phyloP scores from a whole-genome alignment of 352 stramenopile genomes.

The Phytophthora chlamydospora region DNA sequence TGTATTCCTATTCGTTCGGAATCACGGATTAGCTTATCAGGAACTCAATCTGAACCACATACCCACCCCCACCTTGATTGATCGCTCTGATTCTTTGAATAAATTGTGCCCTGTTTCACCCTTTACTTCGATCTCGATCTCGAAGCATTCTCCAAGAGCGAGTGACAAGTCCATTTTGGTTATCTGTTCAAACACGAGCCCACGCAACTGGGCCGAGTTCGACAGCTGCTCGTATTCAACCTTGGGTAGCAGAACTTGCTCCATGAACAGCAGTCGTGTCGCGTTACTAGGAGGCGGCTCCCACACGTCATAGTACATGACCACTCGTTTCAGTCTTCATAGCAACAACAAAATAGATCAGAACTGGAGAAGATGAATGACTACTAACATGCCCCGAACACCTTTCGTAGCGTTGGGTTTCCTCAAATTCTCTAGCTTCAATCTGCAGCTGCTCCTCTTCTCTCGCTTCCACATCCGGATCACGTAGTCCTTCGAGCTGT shows the following conservation, averaged over 20 bases:
- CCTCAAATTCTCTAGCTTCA: conserved; percentile 56
- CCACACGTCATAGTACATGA: conserved; percentile 90
- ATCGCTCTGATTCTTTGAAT: conserved; percentile 52
- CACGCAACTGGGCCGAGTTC: conserved; percentile 64
- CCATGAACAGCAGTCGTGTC: conserved; percentile 80
- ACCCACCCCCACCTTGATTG: conserved; percentile 40
- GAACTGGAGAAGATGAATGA: background rate
- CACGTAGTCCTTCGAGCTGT: conserved; percentile 47
- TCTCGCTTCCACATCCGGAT: conserved; percentile 51
- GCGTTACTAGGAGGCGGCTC: conserved; percentile 84
- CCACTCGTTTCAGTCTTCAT: conserved; percentile 62
- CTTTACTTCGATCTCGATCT: conserved; percentile 72
- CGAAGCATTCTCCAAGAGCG: conserved; percentile 83
- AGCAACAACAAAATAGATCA: conserved; percentile 1
- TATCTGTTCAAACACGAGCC: conserved; percentile 73
- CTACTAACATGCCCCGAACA: conserved; percentile 9
- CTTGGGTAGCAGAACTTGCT: conserved; percentile 83
- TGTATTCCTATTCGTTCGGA: conserved; percentile 33
- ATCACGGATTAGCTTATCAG: background rate
- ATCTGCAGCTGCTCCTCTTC: conserved; percentile 55
- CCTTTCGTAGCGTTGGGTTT: conserved; percentile 62
- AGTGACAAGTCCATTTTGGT: conserved; percentile 90
- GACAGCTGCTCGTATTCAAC: conserved; percentile 80
- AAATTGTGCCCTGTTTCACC: conserved; percentile 46
- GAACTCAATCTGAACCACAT: background rate